phyloP scores from a whole-genome alignment of 352 stramenopile species.

The Phytophthora colocasiae region DNA sequence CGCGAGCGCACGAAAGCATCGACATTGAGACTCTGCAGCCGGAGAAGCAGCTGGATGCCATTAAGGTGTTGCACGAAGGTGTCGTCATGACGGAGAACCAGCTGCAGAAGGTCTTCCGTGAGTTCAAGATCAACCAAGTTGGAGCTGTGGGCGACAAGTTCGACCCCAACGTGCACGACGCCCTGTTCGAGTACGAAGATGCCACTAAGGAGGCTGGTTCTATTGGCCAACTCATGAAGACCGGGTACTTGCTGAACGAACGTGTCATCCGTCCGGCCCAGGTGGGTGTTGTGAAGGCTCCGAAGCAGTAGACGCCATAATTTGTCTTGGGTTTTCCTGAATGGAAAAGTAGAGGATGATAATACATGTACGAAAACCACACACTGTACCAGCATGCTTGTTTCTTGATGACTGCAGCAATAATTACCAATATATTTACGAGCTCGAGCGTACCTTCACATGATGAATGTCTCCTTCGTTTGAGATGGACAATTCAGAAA shows the following conservation, averaged over 20 bases:
- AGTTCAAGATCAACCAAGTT: conserved; percentile 93
- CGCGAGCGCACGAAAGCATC: conserved; percentile 93
- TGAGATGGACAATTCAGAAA: conserved; percentile 28
- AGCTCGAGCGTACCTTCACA: conserved; percentile 5
- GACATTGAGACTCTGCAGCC: conserved; percentile 75
- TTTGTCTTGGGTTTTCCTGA: background rate
- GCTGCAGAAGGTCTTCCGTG: conserved; percentile 96
- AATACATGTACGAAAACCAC: conserved; percentile 1
- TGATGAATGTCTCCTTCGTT: background rate
- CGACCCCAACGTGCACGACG: conserved; percentile 98
- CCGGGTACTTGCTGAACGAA: conserved; percentile 96
- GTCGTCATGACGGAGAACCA: conserved; percentile 97
- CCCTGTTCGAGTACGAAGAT: conserved; percentile 98
- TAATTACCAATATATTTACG: conserved; percentile 48
- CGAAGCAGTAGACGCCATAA: conserved; percentile 39
- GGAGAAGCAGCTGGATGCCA: conserved; percentile 69
- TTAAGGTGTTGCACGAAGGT: conserved; percentile 80
- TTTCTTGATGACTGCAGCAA: conserved; percentile 15
- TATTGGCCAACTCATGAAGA: conserved; percentile 97
- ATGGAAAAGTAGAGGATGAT: conserved; percentile 1
- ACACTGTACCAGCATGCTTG: too few relatives aligned
- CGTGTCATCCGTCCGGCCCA: conserved; percentile 96
- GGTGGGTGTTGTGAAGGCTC: conserved; percentile 91
- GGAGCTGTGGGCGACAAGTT: conserved; percentile 96
- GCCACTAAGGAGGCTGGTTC: conserved; percentile 86